Evolutionary conservation across 345 rosid species (phyloP).

Genomic region (Melastoma malabathricum): DNA sequence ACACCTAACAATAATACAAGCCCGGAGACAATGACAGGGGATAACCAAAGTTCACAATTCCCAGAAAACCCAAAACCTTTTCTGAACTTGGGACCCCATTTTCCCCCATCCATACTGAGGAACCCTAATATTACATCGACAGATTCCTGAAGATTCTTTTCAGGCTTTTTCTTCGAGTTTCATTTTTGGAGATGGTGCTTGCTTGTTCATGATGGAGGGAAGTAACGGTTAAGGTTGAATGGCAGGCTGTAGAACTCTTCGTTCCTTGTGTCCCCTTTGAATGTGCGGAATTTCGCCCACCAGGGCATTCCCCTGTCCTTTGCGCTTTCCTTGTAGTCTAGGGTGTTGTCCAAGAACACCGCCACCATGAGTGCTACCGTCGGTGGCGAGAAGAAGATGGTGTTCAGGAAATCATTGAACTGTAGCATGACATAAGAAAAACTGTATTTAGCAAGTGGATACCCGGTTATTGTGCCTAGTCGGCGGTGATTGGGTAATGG

Average conservation of each 20-base stretch:
- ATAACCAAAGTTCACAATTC: too few relatives aligned
- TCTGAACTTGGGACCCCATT: too few relatives aligned
- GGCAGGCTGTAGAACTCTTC: slow-evolving; percentile 96
- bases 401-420: slow-evolving; percentile 96
- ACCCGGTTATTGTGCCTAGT: background rate
- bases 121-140: too few relatives aligned
- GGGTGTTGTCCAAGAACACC: slow-evolving; percentile 83
- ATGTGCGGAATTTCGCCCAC: slow-evolving; percentile 87
- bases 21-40: too few relatives aligned
- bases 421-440: slow-evolving; percentile 11
- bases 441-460: background rate
- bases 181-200: slow-evolving; percentile 20
- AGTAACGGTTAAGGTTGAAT: slow-evolving; percentile 88
- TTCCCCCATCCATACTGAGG: too few relatives aligned
- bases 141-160: too few relatives aligned
- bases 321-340: slow-evolving; percentile 77
- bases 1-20: too few relatives aligned
- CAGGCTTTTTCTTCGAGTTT: background rate
- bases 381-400: slow-evolving; percentile 83
- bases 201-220: slow-evolving; percentile 67
- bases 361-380: slow-evolving; percentile 68
- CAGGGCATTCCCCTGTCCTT: slow-evolving; percentile 91
- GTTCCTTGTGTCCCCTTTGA: slow-evolving; percentile 77
- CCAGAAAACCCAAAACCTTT: too few relatives aligned
- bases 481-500: background rate